A percentile compares a stretch with the other conserved stretches of the same genome.
These are phyloP conservation scores for Jatropha podagrica DNA, from an alignment of 441 rosid genomes.

Conservation along the genomic window DNA sequence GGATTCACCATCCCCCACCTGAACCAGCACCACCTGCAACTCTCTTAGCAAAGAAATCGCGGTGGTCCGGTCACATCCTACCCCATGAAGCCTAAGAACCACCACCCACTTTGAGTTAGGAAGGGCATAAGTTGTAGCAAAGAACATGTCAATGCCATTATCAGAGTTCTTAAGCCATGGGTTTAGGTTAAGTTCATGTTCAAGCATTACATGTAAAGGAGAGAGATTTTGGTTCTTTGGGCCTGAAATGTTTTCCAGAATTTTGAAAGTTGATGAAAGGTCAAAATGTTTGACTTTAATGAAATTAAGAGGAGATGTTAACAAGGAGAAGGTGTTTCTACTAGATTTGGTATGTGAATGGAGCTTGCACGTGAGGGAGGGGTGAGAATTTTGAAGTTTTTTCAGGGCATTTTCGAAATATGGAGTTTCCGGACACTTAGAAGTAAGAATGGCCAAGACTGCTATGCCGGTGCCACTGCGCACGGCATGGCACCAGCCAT, in stretches of 20 bases:
- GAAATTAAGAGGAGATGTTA: constrained; percentile 34
- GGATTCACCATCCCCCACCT: neutral
- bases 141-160: constrained; percentile 27
- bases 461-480: constrained; percentile 51
- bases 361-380: constrained; percentile 43
- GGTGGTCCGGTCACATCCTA: constrained; percentile 50
- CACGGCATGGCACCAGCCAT: constrained; percentile 50
- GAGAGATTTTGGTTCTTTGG: neutral
- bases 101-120: constrained; percentile 33
- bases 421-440: constrained; percentile 24
- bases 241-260: constrained; percentile 18
- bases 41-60: constrained; percentile 44
- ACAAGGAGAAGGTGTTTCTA: constrained; percentile 30
- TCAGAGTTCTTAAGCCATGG: constrained; percentile 23
- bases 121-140: constrained; percentile 38
- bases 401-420: constrained; percentile 31
- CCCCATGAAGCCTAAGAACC: constrained; percentile 43
- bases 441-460: constrained; percentile 41
- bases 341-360: constrained; percentile 11
- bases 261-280: constrained; percentile 31
- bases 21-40: constrained; percentile 29
- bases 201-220: constrained; percentile 40
- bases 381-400: constrained; percentile 40
- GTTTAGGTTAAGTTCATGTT: constrained; percentile 49
- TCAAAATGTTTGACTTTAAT: constrained; percentile 27